Conservation (phyloP, 805 yeast genomes). For the Teunomyces panamensis region DNA sequence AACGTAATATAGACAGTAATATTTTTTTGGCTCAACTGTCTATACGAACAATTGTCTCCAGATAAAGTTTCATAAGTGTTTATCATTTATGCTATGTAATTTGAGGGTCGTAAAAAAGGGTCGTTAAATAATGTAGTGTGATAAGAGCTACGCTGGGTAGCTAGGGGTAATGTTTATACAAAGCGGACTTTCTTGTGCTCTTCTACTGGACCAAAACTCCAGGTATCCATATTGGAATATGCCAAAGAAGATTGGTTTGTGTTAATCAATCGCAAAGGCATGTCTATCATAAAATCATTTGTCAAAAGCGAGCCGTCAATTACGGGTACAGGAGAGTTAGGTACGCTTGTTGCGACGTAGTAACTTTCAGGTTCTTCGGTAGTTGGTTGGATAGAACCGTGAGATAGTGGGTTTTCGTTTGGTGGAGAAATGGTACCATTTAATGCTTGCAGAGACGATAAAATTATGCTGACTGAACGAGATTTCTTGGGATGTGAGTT, state of each 20-base stretch:
- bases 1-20: not conserved
- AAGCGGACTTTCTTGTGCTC: conserved; percentile 6
- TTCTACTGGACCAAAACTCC: not conserved
- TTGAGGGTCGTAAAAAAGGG: no score
- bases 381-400: not conserved
- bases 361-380: not conserved
- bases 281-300: conserved; percentile 2
- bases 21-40: not conserved
- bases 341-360: not conserved
- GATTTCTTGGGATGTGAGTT: not conserved
- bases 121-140: not conserved
- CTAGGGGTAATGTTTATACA: not conserved
- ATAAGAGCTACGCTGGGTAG: not conserved
- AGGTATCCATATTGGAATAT: conserved; percentile 1
- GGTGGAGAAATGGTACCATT: conserved; percentile 1
- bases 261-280: conserved; percentile 5
- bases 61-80: not conserved
- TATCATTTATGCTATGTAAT: not conserved
- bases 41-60: not conserved
- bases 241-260: conserved; percentile 9
- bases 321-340: not conserved
- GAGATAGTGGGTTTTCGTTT: not conserved
- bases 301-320: not conserved
- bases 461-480: not conserved
- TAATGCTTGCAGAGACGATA: conserved; percentile 2